These are phyloP conservation scores for Pythium phragmitis DNA, from an alignment of 352 stramenopile genomes.

Conservation along the genomic window DNA sequence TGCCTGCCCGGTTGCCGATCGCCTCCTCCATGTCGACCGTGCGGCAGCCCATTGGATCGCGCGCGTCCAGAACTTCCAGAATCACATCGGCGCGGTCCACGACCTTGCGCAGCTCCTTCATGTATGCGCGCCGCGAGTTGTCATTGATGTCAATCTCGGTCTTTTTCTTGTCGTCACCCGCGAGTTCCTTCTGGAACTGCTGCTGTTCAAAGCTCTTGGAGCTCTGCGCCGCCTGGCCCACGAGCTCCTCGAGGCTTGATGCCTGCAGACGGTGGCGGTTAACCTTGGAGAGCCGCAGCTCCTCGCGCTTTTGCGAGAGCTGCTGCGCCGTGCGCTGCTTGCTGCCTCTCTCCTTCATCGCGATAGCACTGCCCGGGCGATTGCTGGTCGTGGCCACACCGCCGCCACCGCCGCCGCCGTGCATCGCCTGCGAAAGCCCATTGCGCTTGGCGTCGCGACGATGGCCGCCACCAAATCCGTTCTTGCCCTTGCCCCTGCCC, in stretches of 20 bases:
- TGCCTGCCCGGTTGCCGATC: conserved; percentile 92
- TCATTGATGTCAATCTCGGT: conserved; percentile 70
- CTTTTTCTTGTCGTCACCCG: conserved; percentile 19
- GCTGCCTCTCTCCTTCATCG: conserved; percentile 29
- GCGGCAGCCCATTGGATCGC: conserved; percentile 95
- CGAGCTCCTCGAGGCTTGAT: conserved; percentile 54
- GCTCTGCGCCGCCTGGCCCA: conserved; percentile 41
- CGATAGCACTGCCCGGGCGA: conserved; percentile 24
- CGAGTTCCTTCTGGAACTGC: conserved; percentile 25
- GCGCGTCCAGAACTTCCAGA: conserved; percentile 96
- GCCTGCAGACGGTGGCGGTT: conserved; percentile 39
- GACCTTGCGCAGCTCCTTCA: conserved; percentile 96
- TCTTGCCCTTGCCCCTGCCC: conserved; percentile 12
- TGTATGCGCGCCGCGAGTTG: conserved; percentile 92
- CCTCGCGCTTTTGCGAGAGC: conserved; percentile 61
- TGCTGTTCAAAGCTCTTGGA: conserved; percentile 44
- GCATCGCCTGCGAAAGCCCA: conserved; percentile 19
- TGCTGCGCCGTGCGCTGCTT: conserved; percentile 53
- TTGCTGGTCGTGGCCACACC: conserved; percentile 7
- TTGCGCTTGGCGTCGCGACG: conserved; percentile 20
- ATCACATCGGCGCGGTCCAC: conserved; percentile 96
- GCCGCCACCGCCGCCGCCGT: conserved; percentile 2
- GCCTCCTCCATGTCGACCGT: conserved; percentile 93
- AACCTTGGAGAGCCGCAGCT: conserved; percentile 55
- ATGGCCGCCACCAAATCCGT: conserved; percentile 18